Evolutionary conservation across 2,329 filamentous ascomycete genomes (phyloP), one percentile per base, ranked within the genome.

Genomic region (Colletotrichum ledebouriae): DNA sequence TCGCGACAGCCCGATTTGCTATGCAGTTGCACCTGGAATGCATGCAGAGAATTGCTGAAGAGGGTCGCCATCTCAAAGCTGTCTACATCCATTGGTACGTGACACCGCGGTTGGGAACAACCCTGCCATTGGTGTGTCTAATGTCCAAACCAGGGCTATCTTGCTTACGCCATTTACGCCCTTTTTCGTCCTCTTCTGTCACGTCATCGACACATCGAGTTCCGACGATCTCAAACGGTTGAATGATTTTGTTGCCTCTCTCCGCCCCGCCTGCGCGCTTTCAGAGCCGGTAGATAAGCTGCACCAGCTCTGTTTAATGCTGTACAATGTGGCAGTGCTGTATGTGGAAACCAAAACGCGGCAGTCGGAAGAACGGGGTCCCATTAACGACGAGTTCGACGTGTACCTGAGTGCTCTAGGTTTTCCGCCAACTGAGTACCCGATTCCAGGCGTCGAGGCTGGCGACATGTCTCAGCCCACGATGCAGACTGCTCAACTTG

Each of bases 321-420:
- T 92, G 75, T 83, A 84, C 68, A 86, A 86, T 62, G 87, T 91
- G 6, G 88, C 89, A 6, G 81, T 81, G 50, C 78, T 90, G 4
- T 92, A 91, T 71, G 81, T 90, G 6, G 86, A 90, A 72, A 85
- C 88, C 29, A 90, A 89, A 73, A 78, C 80, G 17, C 78, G 81
- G 71, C 83, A 86, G 56, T 78, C 80, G 57, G 78, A 83, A 49
- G 78, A 78, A 56, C 81, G 86, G 73, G 78, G 78, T 3, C 82
- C 83, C 6, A 85, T 88, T 3, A 86, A 85, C 1, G 82, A 87
- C 65, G 86, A 89, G 72, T 90, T 92, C 69, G 88, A 91, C 71
- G 85, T 87, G 65, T 92, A 91, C 72, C 81, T 92, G 1, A 87
- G 82, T 72, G 88, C 89, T 22, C 81, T 92, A 15, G 89, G 89